phyloP scores from a whole-genome alignment of 768 basidiomycete genomes.

The Tephrocybe rancida region DNA sequence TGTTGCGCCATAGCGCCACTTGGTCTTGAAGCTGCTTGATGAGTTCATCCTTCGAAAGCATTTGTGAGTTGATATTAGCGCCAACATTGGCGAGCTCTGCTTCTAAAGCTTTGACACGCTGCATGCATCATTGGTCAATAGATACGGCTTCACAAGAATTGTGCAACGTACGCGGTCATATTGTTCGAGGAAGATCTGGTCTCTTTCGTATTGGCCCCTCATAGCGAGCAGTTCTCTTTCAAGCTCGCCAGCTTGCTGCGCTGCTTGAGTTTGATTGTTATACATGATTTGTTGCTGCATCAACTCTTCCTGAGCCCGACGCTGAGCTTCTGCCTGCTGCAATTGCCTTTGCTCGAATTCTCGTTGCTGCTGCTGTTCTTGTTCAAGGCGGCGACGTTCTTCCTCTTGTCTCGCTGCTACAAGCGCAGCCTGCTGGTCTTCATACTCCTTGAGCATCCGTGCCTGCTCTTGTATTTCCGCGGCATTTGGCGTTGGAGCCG shows the following conservation, averaged over 20 bases:
- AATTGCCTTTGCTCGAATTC: conserved; percentile 91
- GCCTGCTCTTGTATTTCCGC: conserved; percentile 87
- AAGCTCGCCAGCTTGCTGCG: conserved; percentile 71
- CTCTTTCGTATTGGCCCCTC: conserved; percentile 96
- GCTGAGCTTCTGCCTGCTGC: conserved; percentile 86
- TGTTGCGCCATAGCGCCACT: conserved; percentile 95
- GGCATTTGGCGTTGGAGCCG: conserved; percentile 68
- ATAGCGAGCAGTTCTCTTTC: conserved; percentile 90
- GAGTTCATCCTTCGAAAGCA: conserved; percentile 91
- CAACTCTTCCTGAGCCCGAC: conserved; percentile 87
- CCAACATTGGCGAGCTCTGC: conserved; percentile 79
- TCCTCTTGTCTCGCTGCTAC: conserved; percentile 80
- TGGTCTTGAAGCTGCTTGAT: conserved; percentile 97
- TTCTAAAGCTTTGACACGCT: conserved; percentile 97
- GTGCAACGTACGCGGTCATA: conserved; percentile 81
- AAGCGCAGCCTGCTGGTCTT: conserved; percentile 92
- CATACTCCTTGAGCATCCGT: conserved; percentile 94
- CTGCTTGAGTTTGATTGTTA: conserved; percentile 77
- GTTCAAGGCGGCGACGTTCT: conserved; percentile 76
- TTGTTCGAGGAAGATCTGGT: conserved; percentile 96
- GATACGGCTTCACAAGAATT: background rate
- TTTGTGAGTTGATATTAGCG: conserved; percentile 80
- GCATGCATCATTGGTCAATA: conserved; percentile 11
- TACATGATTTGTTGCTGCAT: conserved; percentile 83
- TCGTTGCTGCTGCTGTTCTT: conserved; percentile 75